phyloP scores from a whole-genome alignment of 192 early-diverging fungal species.

The Backusella mclennaniae region DNA sequence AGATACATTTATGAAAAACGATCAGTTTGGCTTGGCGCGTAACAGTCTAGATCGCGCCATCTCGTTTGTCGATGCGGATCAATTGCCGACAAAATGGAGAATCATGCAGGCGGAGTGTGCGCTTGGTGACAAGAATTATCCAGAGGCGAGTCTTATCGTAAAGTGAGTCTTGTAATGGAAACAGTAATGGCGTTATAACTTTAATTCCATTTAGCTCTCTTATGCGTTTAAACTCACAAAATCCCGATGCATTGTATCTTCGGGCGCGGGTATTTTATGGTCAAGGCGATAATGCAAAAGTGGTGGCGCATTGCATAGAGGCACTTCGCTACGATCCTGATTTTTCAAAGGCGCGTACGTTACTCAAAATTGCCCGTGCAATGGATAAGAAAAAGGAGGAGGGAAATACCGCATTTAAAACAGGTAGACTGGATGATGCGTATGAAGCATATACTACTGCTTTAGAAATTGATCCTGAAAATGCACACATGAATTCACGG shows the following conservation, averaged over 20 bases:
- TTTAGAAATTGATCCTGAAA: constrained; percentile 64
- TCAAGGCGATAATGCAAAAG: constrained; percentile 60
- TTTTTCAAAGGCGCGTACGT: constrained; percentile 59
- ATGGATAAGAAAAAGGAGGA: constrained; percentile 66
- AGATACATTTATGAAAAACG: constrained; percentile 42
- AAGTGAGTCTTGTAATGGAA: constrained; percentile 31
- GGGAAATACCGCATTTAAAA: constrained; percentile 76
- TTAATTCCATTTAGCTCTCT: constrained; percentile 42
- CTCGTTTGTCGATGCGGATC: constrained; percentile 32
- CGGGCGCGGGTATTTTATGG: constrained; percentile 69
- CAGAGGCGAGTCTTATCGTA: constrained; percentile 62
- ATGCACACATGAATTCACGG: constrained; percentile 60
- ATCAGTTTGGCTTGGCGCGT: constrained; percentile 44
- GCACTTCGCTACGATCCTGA: constrained; percentile 80
- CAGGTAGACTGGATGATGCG: constrained; percentile 55
- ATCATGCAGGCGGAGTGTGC: constrained; percentile 65
- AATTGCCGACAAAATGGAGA: constrained; percentile 57
- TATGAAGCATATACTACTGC: constrained; percentile 66
- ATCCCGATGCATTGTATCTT: constrained; percentile 68
- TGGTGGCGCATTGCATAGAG: constrained; percentile 49
- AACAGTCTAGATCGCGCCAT: constrained; percentile 47
- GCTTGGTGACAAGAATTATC: constrained; percentile 57
- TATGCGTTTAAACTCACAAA: constrained; percentile 58
- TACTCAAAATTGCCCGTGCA: constrained; percentile 62
- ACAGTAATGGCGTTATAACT: neutral